Evolutionary conservation across 2,329 filamentous ascomycete species (phyloP), one percentile per base, ranked within the genome.

Genomic region (Epichloe brachyelytri): DNA sequence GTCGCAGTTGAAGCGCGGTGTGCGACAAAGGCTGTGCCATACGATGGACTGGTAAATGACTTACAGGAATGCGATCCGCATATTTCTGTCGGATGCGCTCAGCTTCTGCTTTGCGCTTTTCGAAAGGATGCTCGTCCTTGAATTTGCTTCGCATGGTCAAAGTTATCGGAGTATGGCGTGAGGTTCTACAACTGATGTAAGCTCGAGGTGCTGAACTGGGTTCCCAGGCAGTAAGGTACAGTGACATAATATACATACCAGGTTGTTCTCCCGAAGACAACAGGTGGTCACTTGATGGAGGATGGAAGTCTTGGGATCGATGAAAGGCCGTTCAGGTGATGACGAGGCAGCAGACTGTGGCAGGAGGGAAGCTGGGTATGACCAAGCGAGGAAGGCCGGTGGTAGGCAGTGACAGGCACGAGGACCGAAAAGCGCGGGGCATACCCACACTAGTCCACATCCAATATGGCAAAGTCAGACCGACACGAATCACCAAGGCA

Each of bases 21-120:
- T 43, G 2, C 19, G 15, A 5, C n/a, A 12, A 4, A 37, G 15
- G 17, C 3, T 43, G 7, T 36, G 17, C 10, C 11, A 12, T 39
- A 20, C 33, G 4, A 43, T 12, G 17, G 3, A 26, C 39, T 20
- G 20, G 39, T 11, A 30, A 44, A 50, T 41, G 54, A 82, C 89
- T 70, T 82, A 96, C 93, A 48, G 93, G 93, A 73, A 98, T 98
- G 64, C 93, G 88, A 71, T 98, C 93, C 61, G 88, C 83, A 71
- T 98, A 98, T 75, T 98, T 98, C 78, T 96, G 90, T 61, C 93
- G 89, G 71, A 96, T 96, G 71, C 93, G 90, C 79, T 98, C 93
- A 68, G 93, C 93, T 77, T 98, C 93, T 59, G 93, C 93, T 88
- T 97, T 96, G 77, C 93, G 89, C 88, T 98, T 98, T 85, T 97